Evolutionary conservation across 257 asterid species (phyloP), one percentile per base, ranked within the genome.

Genomic region (Solanum microdontum): DNA sequence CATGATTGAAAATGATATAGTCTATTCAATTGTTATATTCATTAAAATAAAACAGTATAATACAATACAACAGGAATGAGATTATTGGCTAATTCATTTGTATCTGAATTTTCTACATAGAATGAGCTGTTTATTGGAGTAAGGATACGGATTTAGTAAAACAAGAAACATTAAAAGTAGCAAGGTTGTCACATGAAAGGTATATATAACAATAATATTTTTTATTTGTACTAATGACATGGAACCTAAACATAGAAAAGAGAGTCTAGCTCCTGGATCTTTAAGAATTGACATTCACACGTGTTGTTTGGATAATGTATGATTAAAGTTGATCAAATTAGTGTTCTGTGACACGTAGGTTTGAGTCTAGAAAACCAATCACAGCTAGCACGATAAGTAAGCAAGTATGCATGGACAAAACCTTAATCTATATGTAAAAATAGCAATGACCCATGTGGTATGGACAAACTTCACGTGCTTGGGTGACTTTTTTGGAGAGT

Each of bases 391-490:
- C 23, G 37, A 73, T 72, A 86, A 60, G 75, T 55, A n/a, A 43
- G 84, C 62, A 40, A 40, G 24, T 70, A 1, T 79, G 37, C n/a
- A 24, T 40, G 21, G 84, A 24, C 30, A 40, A 40, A 33, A 55
- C 62, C 15, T 23, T 75, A n/a, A 76, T 37, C 4, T 76, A 76
- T 79, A 79, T 28, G 28, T 28, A 33, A 82, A 88, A 73, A 62
- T 13, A 39, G 26, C 37, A 69, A 58, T 26, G 83, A 77, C 51
- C 91, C 94, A 92, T 87, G 94, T 92, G 93, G 89, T 87, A 72
- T 90, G 90, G 95, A 93, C 98, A 94, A 37, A 37, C 86, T 90
- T 90, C 98, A 94, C 98, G 98, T 94, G 98, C 88, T 40, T 55
- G 90, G 76, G 84, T 72, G 89, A 79, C 79, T 86, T 58, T 21